Base-by-base conservation (phyloP, 345 rosid species). In the Euphorbia tirucalli region DNA sequence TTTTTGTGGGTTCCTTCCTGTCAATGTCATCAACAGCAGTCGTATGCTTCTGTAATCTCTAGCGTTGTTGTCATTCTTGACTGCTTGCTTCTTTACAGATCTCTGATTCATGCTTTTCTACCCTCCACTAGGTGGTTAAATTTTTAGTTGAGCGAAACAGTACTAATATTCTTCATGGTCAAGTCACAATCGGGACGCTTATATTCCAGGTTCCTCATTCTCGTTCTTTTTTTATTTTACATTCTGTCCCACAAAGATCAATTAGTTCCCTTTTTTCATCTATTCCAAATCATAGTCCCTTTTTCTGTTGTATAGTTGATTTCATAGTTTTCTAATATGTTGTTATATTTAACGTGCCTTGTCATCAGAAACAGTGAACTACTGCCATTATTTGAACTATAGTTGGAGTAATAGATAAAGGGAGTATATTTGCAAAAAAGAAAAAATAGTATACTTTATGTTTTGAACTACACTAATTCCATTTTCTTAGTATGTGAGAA, bases 11-110 rank as follows among this genome's bases (percentile, higher is more conserved):
- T 66, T 87, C 90, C 70, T 96, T 96, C 84, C 78, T 96, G 59
- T 96, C 97, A 65, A 96, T 96, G 93, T 93, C 99, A 72, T 96
- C 99, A 70, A 93, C 98, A 39, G 98, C 98, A 69, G 92, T 93
- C 89, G 99, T 96, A 88, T 58, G 71, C 69, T 69, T 87, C 82
- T 67, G 30, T 32, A 65, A 43, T 46, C 64, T 62, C 57, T 39
- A 52, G 59, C 31, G 56, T 63, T 60, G 21, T 31, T 71, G 69
- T 68, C 44, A 66, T 46, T 15, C 64, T 65, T 35, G 13, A 50
- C 22, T 44, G 73, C 46, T 61, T 73, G 46, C 28, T 65, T 21
- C 65, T n/a, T 71, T 60, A 61, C 28, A 19, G 37, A 37, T 16
- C 28, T 18, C 66, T n/a, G 70, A 19, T 59, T 66, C 72, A 59